Evolutionary conservation across 106 monocot genomes (phyloP).

Genomic region (Dendrobium officinale): DNA sequence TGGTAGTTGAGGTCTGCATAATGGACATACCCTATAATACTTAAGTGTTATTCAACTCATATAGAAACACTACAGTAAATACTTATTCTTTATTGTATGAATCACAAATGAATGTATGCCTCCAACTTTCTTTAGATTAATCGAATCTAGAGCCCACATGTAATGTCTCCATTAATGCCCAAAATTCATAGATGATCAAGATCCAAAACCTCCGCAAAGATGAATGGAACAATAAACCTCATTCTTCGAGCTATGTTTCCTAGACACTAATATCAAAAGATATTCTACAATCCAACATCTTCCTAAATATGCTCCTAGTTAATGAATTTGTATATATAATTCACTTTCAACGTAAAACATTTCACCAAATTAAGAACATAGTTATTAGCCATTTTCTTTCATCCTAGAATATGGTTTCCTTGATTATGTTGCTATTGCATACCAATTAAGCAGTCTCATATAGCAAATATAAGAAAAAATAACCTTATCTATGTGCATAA

Average conservation of each 20-base stretch:
- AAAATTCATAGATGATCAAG: background rate
- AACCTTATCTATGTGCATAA: background rate
- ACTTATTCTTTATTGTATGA: background rate
- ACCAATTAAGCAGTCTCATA: background rate
- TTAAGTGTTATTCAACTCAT: background rate
- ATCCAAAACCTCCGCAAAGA: background rate
- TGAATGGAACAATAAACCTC: background rate
- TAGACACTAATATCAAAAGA: background rate
- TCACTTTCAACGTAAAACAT: background rate
- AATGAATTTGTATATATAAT: background rate
- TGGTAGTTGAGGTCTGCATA: background rate
- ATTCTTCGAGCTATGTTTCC: background rate
- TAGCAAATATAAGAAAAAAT: background rate
- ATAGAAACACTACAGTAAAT: background rate
- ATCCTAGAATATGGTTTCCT: background rate
- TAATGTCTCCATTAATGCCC: background rate
- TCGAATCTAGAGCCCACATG: background rate
- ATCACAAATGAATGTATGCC: background rate
- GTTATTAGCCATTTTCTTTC: background rate
- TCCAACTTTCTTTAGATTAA: background rate
- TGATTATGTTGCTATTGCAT: background rate
- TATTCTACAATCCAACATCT: background rate
- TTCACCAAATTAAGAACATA: background rate
- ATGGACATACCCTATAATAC: background rate
- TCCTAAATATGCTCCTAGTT: background rate